Conservation (phyloP, 352 stramenopile genomes). For the Phytophthora meadii region DNA sequence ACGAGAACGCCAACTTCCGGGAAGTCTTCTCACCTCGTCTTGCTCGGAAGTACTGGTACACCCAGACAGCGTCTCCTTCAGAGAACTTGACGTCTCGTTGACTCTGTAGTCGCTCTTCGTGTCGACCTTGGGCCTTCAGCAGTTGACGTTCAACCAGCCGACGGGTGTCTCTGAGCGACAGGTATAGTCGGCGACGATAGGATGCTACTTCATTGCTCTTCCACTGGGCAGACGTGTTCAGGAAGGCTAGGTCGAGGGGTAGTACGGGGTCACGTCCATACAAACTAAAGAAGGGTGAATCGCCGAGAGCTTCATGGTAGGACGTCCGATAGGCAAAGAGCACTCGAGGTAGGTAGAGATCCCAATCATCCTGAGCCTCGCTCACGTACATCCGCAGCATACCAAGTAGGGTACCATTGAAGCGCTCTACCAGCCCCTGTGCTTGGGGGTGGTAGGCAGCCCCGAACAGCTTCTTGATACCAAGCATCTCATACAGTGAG, state of each 20-base stretch:
- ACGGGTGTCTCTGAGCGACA: neutral
- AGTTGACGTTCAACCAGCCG: neutral
- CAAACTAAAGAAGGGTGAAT: neutral
- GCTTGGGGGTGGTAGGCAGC: slow-evolving; percentile 5
- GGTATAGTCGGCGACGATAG: neutral
- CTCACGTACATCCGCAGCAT: no score
- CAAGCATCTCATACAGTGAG: slow-evolving; percentile 11
- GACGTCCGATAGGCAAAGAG: neutral
- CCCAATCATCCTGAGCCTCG: no score
- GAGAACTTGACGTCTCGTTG: neutral
- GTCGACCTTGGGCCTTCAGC: neutral
- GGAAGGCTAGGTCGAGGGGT: neutral
- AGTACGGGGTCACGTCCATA: neutral
- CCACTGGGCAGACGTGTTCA: neutral
- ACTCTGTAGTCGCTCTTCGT: neutral
- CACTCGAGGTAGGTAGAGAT: neutral
- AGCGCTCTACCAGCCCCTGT: slow-evolving; percentile 1
- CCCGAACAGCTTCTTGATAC: slow-evolving; percentile 6
- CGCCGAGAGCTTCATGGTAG: neutral
- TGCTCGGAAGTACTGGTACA: neutral
- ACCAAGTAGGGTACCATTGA: no score
- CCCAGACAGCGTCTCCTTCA: neutral
- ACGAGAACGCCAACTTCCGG: neutral
- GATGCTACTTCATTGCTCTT: neutral
- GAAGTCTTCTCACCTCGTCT: neutral